These are phyloP conservation scores for Umbelopsis isabellina DNA, from an alignment of 192 early-diverging fungal genomes.

Conservation along the genomic window DNA sequence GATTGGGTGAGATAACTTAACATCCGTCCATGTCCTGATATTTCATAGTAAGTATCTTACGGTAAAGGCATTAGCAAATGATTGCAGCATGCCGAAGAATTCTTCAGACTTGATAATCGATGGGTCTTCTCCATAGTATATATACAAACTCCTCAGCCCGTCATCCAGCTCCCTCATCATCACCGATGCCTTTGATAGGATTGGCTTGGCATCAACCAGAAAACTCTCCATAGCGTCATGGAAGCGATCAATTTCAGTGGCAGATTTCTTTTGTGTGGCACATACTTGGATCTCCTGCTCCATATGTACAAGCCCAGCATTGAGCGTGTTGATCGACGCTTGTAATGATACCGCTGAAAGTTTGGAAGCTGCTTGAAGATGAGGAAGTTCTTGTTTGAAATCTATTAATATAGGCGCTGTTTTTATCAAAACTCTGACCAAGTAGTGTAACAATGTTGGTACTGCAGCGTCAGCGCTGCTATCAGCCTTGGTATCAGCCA, in stretches of 20 bases:
- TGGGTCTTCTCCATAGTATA: constrained; percentile 61
- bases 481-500: constrained; percentile 56
- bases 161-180: constrained; percentile 50
- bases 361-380: constrained; percentile 55
- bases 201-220: constrained; percentile 46
- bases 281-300: constrained; percentile 47
- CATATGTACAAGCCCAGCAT: constrained; percentile 44
- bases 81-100: constrained; percentile 55
- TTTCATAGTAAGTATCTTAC: constrained; percentile 24
- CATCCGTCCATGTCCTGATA: too few species aligned
- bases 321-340: constrained; percentile 51
- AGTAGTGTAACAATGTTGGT: constrained; percentile 57
- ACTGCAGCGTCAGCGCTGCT: constrained; percentile 46
- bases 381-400: constrained; percentile 56
- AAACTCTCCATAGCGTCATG: constrained; percentile 59
- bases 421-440: constrained; percentile 47
- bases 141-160: constrained; percentile 43
- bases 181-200: constrained; percentile 40
- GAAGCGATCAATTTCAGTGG: constrained; percentile 52
- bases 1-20: too few species aligned
- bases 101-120: constrained; percentile 53
- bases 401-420: constrained; percentile 45
- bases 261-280: constrained; percentile 22
- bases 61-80: constrained; percentile 50
- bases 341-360: constrained; percentile 52